phyloP scores from a whole-genome alignment of 768 basidiomycete genomes.

The Rhizopogon vesiculosus region DNA sequence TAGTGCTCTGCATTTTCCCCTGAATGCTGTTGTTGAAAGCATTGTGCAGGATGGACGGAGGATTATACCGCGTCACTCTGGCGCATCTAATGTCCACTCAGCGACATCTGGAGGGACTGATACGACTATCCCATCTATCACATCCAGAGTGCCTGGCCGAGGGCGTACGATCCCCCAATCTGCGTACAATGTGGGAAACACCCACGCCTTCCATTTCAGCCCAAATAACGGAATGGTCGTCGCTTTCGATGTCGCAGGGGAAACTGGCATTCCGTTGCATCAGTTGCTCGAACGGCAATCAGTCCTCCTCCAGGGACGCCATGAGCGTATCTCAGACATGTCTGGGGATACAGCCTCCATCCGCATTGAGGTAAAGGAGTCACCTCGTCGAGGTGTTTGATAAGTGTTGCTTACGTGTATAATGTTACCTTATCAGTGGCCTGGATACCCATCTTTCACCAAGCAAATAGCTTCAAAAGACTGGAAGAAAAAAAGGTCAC shows the following conservation, averaged over 20 bases:
- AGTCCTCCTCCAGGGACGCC: constrained; percentile 46
- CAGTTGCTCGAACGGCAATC: constrained; percentile 60
- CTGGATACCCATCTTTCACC: constrained; percentile 69
- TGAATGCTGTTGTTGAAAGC: constrained; percentile 15
- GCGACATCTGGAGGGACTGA: background rate
- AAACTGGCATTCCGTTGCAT: constrained; percentile 53
- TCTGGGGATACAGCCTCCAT: constrained; percentile 75
- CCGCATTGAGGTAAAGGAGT: constrained; percentile 52
- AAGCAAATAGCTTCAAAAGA: constrained; percentile 75
- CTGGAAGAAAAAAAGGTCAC: constrained; percentile 69
- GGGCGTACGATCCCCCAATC: constrained; percentile 21
- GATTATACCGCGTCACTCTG: constrained; percentile 12
- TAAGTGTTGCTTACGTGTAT: constrained; percentile 1
- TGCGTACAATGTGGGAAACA: constrained; percentile 14
- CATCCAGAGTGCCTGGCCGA: constrained; percentile 6
- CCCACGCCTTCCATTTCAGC: constrained; percentile 1
- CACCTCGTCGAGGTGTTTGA: background rate
- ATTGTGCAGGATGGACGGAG: constrained; percentile 12
- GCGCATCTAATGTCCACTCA: constrained; percentile 10
- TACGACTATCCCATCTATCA: background rate
- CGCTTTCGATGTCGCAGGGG: constrained; percentile 51
- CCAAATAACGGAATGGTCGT: constrained; percentile 45
- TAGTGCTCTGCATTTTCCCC: constrained; percentile 10
- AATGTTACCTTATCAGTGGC: constrained; percentile 49
- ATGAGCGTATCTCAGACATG: constrained; percentile 53